Conservation (phyloP, 495 filamentous ascomycete genomes). For the Aspergillus coremiiformis region DNA sequence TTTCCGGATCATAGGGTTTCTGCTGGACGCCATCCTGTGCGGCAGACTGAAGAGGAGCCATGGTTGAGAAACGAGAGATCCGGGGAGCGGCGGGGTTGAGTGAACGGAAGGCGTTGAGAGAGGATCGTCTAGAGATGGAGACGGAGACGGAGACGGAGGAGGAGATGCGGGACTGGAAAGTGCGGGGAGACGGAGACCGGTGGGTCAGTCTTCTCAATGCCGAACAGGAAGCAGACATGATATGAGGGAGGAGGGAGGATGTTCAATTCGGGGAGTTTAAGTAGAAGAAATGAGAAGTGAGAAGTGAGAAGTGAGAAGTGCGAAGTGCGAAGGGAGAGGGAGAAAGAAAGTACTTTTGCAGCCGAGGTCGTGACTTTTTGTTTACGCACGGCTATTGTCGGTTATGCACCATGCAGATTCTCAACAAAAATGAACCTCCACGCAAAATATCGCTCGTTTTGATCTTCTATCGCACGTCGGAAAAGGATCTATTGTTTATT, state of each 20-base stretch:
- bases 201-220: constrained; percentile 43
- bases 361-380: constrained; percentile 17
- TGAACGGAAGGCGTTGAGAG: constrained; percentile 14
- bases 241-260: constrained; percentile 1
- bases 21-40: constrained; percentile 29
- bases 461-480: too few species aligned
- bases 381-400: constrained; percentile 14
- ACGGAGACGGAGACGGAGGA: constrained; percentile 29
- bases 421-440: too few species aligned
- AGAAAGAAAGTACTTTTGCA: constrained; percentile 9
- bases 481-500: too few species aligned
- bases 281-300: constrained; percentile 7
- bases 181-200: constrained; percentile 44
- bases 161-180: constrained; percentile 35
- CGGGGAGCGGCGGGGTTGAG: constrained; percentile 17
- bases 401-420: not conserved
- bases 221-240: constrained; percentile 27
- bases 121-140: constrained; percentile 16
- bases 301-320: not conserved
- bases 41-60: constrained; percentile 38
- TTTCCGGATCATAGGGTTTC: constrained; percentile 77
- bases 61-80: constrained; percentile 39
- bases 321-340: not conserved
- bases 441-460: too few species aligned
- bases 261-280: not conserved